phyloP scores from a whole-genome alignment of 2,329 filamentous ascomycete species.

The Monilinia aucupariae region DNA sequence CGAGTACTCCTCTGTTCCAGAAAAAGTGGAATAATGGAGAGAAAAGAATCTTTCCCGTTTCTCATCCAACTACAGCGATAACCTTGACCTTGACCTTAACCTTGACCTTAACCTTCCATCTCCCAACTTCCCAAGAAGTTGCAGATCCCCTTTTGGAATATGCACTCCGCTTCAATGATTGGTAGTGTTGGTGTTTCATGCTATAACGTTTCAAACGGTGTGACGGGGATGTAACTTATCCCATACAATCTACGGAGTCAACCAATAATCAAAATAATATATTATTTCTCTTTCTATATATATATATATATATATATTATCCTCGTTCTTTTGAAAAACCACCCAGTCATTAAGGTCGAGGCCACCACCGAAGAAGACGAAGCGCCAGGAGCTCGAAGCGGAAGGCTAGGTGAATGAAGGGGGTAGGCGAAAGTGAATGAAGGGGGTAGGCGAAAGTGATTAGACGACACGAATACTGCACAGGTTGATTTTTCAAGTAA shows the following conservation, averaged over 20 bases:
- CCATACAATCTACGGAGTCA: not conserved
- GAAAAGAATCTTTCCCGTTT: too few species aligned
- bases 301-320: not conserved
- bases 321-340: not conserved
- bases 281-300: not conserved
- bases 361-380: not conserved
- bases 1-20: too few species aligned
- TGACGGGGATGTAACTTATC: not conserved
- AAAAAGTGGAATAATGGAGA: too few species aligned
- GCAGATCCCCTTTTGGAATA: not conserved
- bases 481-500: too few species aligned
- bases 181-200: constrained; percentile 5
- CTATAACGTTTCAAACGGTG: constrained; percentile 1
- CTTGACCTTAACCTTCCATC: not conserved
- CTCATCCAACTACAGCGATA: not conserved
- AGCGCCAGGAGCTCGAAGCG: not conserved
- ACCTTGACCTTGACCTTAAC: not conserved
- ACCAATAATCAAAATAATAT: not conserved
- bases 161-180: not conserved
- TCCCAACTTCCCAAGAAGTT: not conserved
- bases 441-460: not conserved
- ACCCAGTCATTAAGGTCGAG: not conserved
- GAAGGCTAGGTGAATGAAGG: not conserved
- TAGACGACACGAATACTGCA: not conserved
- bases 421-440: not conserved